Percentiles rank a stretch among this genome's conserved stretches.
These are phyloP conservation scores for Elongisporangium undulatum DNA, from an alignment of 352 stramenopile genomes.

Conservation along the genomic window DNA sequence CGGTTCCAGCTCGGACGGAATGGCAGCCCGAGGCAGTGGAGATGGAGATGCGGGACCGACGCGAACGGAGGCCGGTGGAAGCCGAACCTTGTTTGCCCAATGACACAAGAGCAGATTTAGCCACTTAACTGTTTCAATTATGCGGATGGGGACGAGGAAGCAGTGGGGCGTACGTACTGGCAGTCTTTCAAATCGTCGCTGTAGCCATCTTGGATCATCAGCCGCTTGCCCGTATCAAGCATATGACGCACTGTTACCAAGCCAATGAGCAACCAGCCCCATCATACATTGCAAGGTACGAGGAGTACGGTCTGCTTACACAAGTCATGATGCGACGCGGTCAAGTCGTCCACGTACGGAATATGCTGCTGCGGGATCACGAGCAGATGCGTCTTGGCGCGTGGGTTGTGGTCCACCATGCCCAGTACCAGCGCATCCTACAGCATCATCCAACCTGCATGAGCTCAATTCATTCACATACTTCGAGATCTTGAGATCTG, in stretches of 20 bases:
- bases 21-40: constrained; percentile 65
- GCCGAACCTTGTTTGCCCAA: constrained; percentile 35
- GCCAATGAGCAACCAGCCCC: background rate
- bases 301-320: constrained; percentile 19
- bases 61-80: constrained; percentile 71
- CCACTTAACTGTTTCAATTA: background rate
- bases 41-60: constrained; percentile 65
- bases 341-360: constrained; percentile 42
- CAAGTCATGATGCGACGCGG: constrained; percentile 26
- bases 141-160: background rate
- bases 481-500: background rate
- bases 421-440: constrained; percentile 59
- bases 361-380: constrained; percentile 68
- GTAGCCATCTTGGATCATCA: constrained; percentile 44
- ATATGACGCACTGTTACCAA: constrained; percentile 42
- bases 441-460: background rate
- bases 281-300: background rate
- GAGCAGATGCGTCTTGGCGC: constrained; percentile 47
- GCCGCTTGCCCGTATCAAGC: constrained; percentile 40
- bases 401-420: constrained; percentile 56
- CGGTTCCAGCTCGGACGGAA: constrained; percentile 63
- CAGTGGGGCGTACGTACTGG: constrained; percentile 18
- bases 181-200: constrained; percentile 15
- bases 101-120: background rate
- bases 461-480: background rate